Conservation (phyloP, 352 stramenopile species). For the Poterioochromonas sp. region DNA sequence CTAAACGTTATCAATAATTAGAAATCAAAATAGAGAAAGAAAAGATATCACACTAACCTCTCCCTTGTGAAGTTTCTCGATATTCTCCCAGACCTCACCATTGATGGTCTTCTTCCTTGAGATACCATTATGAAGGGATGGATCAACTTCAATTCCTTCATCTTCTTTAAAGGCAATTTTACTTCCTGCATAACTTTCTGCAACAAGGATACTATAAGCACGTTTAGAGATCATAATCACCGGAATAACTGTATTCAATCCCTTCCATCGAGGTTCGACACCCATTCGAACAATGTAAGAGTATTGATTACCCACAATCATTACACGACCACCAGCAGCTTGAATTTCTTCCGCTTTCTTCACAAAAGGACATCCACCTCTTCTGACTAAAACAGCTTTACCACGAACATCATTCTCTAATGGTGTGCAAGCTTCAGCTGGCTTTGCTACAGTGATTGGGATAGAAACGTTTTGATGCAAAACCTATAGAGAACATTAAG, state of each 20-base stretch:
- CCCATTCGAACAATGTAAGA: conserved; percentile 22
- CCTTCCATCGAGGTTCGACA: conserved; percentile 30
- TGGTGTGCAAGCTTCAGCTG: conserved; percentile 22
- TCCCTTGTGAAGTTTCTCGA: conserved; percentile 23
- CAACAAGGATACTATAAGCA: conserved; percentile 23
- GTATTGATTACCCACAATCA: conserved; percentile 12
- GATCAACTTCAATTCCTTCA: neutral
- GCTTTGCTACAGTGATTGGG: neutral
- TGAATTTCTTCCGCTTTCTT: conserved; percentile 29
- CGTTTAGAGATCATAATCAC: conserved; percentile 20
- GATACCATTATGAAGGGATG: neutral
- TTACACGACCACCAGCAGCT: neutral
- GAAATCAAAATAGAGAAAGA: neutral
- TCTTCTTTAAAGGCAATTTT: conserved; percentile 14
- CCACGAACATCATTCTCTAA: conserved; percentile 23
- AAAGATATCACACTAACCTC: neutral
- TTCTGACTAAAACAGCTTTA: conserved; percentile 14
- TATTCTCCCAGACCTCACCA: neutral
- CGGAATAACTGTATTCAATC: conserved; percentile 28
- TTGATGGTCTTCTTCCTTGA: conserved; percentile 10
- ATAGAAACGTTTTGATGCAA: conserved; percentile 2
- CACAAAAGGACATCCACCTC: conserved; percentile 28
- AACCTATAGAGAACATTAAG: neutral
- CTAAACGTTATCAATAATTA: neutral
- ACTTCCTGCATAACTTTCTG: conserved; percentile 10